Conservation (phyloP, 345 rosid genomes). For the Gossypium stocksii region DNA sequence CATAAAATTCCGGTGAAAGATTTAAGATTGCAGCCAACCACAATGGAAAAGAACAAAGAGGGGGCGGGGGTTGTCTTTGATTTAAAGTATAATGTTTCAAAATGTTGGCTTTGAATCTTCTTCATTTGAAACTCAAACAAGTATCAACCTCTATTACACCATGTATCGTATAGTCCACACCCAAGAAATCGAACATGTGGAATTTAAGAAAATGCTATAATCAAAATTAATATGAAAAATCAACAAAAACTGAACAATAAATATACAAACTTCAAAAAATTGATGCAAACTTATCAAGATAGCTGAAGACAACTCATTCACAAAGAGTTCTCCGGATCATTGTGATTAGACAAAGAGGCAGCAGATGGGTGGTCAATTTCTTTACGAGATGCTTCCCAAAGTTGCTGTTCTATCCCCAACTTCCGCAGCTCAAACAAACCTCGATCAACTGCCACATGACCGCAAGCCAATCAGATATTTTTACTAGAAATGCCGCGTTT, state of each 20-base stretch:
- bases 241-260: not conserved
- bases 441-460: conserved; percentile 56
- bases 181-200: conserved; percentile 8
- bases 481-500: not conserved
- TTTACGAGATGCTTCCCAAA: conserved; percentile 84
- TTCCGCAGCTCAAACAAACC: conserved; percentile 76
- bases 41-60: not conserved
- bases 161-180: not conserved
- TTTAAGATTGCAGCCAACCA: not conserved
- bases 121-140: not conserved
- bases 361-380: conserved; percentile 45
- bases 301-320: conserved; percentile 9
- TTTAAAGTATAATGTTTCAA: not conserved
- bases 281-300: not conserved
- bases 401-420: conserved; percentile 82
- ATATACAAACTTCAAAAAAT: not conserved
- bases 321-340: conserved; percentile 25
- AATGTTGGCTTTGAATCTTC: not conserved
- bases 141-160: not conserved
- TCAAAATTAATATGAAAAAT: conserved; percentile 5
- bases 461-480: not conserved
- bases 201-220: not conserved
- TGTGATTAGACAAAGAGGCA: conserved; percentile 25
- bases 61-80: not conserved
- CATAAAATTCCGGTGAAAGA: not conserved